Base-by-base conservation (phyloP, 176 grass and related monocot genomes). In the Phragmites australis region DNA sequence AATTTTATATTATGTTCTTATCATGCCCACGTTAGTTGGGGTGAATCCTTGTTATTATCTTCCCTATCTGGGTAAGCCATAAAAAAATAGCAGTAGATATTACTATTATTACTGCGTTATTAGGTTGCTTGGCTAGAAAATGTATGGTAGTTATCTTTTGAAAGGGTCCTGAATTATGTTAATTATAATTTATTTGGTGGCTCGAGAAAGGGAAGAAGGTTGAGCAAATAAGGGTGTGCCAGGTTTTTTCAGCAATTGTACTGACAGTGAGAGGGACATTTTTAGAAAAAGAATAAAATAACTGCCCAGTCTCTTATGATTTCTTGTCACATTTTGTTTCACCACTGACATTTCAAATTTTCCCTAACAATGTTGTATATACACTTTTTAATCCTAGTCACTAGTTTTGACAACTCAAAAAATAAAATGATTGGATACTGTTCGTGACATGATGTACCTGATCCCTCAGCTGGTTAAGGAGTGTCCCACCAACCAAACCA, bases 381-480 rank as follows among this genome's bases (percentile, higher is more conserved):
- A 22, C 15, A 21, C 37, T 15, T 66, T 34, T 34, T 34, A 56
- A 76, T 46, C 12, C 25, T 57, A 56, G 19, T 65, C 18, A 43
- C 23, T 50, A 68, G 8, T 44, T 67, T 48, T 83, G 37, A 46
- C 71, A 83, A 56, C 60, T 75, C 16, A 72, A 83, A 43, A 43
- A 52, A 63, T 52, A 49, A 67, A 82, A 69, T 43, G 32, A 59
- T 30, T 16, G 45, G 19, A 7, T 66, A 61, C n/a, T 46, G 25
- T 60, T 42, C 54, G 47, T 69, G 56, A 37, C 47, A 77, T 34
- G 32, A 82, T 32, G 26, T 89, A 98, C 95, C 95, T 98, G 95
- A 81, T 98, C 95, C 69, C 74, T 81, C 54, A 98, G 90, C 78
- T 98, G 95, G 80, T 94, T 87, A 71, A 98, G 95, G 32, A 98